Base-by-base conservation (phyloP, 441 rosid genomes). In the Aquilaria agallochum region DNA sequence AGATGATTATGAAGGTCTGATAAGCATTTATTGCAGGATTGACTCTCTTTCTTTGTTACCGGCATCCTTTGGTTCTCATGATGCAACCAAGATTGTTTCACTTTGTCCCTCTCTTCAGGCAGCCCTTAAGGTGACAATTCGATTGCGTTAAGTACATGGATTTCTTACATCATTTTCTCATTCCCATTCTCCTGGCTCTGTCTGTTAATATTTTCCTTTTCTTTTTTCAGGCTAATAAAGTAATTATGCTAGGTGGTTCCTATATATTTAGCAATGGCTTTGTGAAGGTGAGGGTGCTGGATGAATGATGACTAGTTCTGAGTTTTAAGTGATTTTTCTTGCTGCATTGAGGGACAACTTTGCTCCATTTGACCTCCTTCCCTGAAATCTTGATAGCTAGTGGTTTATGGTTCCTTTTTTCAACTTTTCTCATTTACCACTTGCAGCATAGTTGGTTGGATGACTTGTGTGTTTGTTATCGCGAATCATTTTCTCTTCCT, bases 41-140 rank as follows among this genome's bases (percentile, higher is more conserved):
- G 96, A 87, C 79, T 82, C 92, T 58, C 89, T 91, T 63, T 80
- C 99, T 63, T 83, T 91, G 66, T 75, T 95, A 62, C 92, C 97
- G 49, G 11, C 92, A 15, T 84, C 85, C 33, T 88, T 95, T 71
- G 78, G 80, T 60, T 44, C 80, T 46, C 83, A 85, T 64, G 99
- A 95, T 81, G 96, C 96, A 66, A 81, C 83, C 32, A 89, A 85
- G 72, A 77, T 91, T 65, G 72, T 95, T 76, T 83, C 84, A 56
- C 80, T 83, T 77, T 89, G 92, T 71, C 87, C 89, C 34, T 89
- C 92, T 44, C 79, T 86, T 78, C 86, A 80, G 68, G 82, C 81
- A 11, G 86, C 91, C 49, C 76, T 86, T 62, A 91, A 95, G 99
- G 99, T 89, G 58, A 78, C 14, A 31, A 57, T 51, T 62, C 40